A percentile compares a stretch with the other conserved stretches of the same genome.
These are phyloP conservation scores for Ceratocystis smalleyi DNA, from an alignment of 2,329 filamentous ascomycete genomes.

Conservation along the genomic window DNA sequence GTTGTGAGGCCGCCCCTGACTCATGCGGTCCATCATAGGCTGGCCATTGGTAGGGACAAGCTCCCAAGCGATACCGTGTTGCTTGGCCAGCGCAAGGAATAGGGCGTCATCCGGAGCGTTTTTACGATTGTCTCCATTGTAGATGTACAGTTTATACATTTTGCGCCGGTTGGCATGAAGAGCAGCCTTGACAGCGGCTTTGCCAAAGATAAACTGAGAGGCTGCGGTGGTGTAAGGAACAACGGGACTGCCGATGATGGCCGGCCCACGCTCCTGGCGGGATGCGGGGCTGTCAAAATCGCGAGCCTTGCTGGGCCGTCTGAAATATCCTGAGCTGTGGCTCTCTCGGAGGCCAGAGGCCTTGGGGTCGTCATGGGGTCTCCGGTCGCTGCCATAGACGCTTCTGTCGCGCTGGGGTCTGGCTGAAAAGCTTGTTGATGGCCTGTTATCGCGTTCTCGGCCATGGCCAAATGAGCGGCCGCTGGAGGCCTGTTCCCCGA, in stretches of 20 bases:
- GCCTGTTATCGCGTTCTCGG: not conserved
- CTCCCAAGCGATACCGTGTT: conserved; percentile 38
- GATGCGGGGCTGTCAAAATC: not conserved
- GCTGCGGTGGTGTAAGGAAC: conserved; percentile 57
- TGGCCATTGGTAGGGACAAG: conserved; percentile 46
- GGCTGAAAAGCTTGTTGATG: not conserved
- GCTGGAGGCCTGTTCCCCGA: not conserved
- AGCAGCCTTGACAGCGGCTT: conserved; percentile 64
- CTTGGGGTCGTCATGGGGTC: not conserved
- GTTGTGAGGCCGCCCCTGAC: conserved; percentile 71
- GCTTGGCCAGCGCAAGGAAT: conserved; percentile 33
- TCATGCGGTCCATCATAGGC: conserved; percentile 67
- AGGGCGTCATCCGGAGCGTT: conserved; percentile 31
- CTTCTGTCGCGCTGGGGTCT: not conserved
- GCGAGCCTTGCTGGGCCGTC: not conserved
- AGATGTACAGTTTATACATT: conserved; percentile 73
- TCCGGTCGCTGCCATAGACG: not conserved
- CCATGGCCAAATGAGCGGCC: not conserved
- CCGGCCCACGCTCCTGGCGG: not conserved
- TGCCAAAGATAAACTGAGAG: conserved; percentile 83
- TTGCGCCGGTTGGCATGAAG: conserved; percentile 51
- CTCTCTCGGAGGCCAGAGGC: not conserved
- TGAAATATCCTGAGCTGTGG: not conserved
- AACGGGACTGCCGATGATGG: conserved; percentile 13
- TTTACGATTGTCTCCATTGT: conserved; percentile 41